These are phyloP conservation scores for Cladophialophora yegresii DNA, from an alignment of 2,329 filamentous ascomycete species.

Conservation along the genomic window DNA sequence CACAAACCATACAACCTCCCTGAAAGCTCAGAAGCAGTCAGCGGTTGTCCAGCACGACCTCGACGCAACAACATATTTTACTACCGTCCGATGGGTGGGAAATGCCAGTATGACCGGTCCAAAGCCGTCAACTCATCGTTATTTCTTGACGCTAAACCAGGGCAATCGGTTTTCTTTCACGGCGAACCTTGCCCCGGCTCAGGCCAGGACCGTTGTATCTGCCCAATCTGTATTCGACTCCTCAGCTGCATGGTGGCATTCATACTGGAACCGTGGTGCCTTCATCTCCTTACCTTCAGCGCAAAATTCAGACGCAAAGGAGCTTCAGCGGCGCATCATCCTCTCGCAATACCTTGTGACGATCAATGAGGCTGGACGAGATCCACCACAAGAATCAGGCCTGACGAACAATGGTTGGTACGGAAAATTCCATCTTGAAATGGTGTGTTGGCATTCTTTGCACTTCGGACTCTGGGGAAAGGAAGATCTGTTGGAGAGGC, in stretches of 20 bases:
- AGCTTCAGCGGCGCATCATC: constrained; percentile 57
- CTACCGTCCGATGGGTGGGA: constrained; percentile 46
- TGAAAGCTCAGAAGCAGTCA: constrained; percentile 38
- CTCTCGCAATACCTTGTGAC: constrained; percentile 57
- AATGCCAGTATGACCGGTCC: constrained; percentile 42
- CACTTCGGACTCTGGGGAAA: constrained; percentile 47
- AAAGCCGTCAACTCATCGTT: constrained; percentile 47
- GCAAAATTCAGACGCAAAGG: constrained; percentile 44
- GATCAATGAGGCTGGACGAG: constrained; percentile 55
- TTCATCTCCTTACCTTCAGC: constrained; percentile 59
- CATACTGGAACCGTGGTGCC: constrained; percentile 55
- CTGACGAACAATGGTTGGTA: constrained; percentile 60
- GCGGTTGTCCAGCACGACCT: constrained; percentile 51
- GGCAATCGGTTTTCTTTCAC: constrained; percentile 23
- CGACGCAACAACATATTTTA: constrained; percentile 49
- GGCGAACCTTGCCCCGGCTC: constrained; percentile 2
- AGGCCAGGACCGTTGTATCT: not conserved
- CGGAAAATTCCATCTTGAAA: constrained; percentile 60
- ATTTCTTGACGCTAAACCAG: constrained; percentile 42
- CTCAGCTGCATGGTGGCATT: constrained; percentile 51
- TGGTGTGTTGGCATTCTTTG: constrained; percentile 56
- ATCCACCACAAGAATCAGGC: constrained; percentile 52
- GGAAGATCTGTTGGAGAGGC: constrained; percentile 46
- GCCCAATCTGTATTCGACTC: constrained; percentile 15
- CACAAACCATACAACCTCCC: constrained; percentile 47